phyloP scores from a whole-genome alignment of 495 filamentous ascomycete species.

The Trichoderma reesei region DNA sequence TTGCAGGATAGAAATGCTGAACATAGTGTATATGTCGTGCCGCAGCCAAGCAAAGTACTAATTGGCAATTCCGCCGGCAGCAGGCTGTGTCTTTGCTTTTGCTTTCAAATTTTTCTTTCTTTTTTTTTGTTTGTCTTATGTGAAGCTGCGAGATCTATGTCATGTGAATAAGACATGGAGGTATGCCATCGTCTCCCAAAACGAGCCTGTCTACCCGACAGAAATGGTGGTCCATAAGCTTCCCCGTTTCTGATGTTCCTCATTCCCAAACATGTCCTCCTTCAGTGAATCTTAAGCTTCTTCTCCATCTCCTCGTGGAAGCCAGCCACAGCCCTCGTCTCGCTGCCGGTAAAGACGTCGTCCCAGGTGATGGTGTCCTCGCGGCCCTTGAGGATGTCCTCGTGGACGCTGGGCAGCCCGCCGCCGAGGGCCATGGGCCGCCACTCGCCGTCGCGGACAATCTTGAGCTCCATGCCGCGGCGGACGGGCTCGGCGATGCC shows the following conservation, averaged over 20 bases:
- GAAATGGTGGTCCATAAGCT: neutral
- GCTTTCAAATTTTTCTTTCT: neutral
- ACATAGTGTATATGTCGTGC: neutral
- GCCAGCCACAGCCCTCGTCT: slow-evolving; percentile 52
- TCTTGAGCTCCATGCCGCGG: slow-evolving; percentile 91
- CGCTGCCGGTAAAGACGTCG: slow-evolving; percentile 76
- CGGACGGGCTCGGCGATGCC: slow-evolving; percentile 90
- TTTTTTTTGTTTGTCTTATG: neutral
- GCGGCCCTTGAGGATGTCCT: slow-evolving; percentile 73
- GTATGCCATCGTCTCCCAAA: neutral
- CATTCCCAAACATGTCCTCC: neutral
- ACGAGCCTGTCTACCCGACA: neutral
- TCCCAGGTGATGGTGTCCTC: slow-evolving; percentile 76
- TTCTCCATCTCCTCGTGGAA: slow-evolving; percentile 94
- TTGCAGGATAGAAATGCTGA: slow-evolving; percentile 6
- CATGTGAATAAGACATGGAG: neutral
- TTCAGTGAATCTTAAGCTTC: slow-evolving; percentile 48
- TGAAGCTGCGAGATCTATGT: neutral
- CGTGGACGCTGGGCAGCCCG: slow-evolving; percentile 44
- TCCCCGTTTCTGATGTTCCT: neutral
- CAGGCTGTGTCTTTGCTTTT: neutral
- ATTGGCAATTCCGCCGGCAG: neutral
- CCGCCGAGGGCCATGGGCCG: slow-evolving; percentile 37
- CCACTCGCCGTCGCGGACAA: slow-evolving; percentile 50
- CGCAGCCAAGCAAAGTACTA: neutral